Base-by-base conservation (phyloP, 2,329 filamentous ascomycete genomes). In the Fusarium sp. region DNA sequence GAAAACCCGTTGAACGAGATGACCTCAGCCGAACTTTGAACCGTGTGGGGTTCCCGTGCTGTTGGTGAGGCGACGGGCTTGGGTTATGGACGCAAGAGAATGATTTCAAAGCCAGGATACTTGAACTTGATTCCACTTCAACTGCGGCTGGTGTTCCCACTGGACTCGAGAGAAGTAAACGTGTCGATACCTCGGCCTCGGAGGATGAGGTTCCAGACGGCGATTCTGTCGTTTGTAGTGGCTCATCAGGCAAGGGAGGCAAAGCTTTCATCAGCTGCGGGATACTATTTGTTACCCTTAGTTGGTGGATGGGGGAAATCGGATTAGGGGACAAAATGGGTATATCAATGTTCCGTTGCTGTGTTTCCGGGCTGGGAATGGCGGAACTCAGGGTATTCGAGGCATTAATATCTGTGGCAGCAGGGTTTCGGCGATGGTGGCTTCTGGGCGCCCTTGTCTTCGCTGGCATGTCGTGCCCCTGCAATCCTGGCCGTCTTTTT, bases 241-340 rank as follows among this genome's bases (percentile, higher is more conserved):
- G 62, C 36, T 79, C 76, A 6, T 74, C 75, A 4, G 85, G 85
- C 8, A 87, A 68, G 13, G 83, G 78, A 13, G 86, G 86, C 43
- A 88, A 70, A 23, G 83, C 82, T 72, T 88, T 88, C 85, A 87
- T 87, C 13, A 88, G 76, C 41, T 82, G 82, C 7, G 86, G 84
- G 54, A 86, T 84, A 66, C 84, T 87, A 66, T 83, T 85, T 61
- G 84, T 85, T 40, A 84, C 77, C 54, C 79, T 83, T 16, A 86
- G 78, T 66, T 83, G 79, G 30, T 80, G 79, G 36, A 77, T 78
- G 36, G 84, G 83, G 15, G 84, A 87, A 4, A 86, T 82, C 13
- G 85, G 85, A 47, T 83, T 81, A n/a, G 85, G 85, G 5, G 82
- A 82, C 36, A 86, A 66, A 37, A 85, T 81, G 12, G 78, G 73